phyloP scores from a whole-genome alignment of 2,329 filamentous ascomycete genomes.

The Phialemoniopsis sp. region DNA sequence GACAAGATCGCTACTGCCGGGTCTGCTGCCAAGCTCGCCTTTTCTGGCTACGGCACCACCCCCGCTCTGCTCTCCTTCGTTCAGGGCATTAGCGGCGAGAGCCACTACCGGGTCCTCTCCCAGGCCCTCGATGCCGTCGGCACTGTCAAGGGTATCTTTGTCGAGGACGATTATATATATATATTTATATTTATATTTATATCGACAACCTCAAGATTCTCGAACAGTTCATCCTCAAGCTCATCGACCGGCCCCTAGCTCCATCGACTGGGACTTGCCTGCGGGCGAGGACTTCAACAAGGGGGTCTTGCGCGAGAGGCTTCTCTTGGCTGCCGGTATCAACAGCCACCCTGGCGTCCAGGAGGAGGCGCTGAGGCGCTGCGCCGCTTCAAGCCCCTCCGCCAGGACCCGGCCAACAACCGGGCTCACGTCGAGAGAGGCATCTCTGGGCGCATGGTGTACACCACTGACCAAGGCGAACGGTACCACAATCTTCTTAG shows the following conservation, averaged over 20 bases:
- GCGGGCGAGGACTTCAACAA: conserved; percentile 76
- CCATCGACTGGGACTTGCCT: conserved; percentile 82
- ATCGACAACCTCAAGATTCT: conserved; percentile 66
- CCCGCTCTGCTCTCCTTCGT: conserved; percentile 78
- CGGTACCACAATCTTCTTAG: no score
- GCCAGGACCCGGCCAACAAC: conserved; percentile 59
- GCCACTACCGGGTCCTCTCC: conserved; percentile 84
- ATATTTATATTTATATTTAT: no score
- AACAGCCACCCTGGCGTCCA: conserved; percentile 70
- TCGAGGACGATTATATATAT: conserved; percentile 73
- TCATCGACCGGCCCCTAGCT: conserved; percentile 73
- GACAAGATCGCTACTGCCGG: conserved; percentile 93
- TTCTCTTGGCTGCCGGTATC: conserved; percentile 71
- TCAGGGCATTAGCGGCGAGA: conserved; percentile 77
- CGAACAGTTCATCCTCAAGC: conserved; percentile 72
- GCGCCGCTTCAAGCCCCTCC: conserved; percentile 77
- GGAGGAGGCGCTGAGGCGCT: conserved; percentile 71
- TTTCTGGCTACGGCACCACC: conserved; percentile 81
- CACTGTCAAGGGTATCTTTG: conserved; percentile 80
- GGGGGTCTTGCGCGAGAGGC: conserved; percentile 75
- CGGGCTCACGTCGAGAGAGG: no score
- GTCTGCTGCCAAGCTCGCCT: conserved; percentile 83
- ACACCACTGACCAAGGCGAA: conserved; percentile 36
- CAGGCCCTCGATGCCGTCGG: conserved; percentile 75
- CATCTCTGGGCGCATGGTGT: conserved; percentile 54